phyloP scores from a whole-genome alignment of 441 rosid genomes.

The Iberis amara region DNA sequence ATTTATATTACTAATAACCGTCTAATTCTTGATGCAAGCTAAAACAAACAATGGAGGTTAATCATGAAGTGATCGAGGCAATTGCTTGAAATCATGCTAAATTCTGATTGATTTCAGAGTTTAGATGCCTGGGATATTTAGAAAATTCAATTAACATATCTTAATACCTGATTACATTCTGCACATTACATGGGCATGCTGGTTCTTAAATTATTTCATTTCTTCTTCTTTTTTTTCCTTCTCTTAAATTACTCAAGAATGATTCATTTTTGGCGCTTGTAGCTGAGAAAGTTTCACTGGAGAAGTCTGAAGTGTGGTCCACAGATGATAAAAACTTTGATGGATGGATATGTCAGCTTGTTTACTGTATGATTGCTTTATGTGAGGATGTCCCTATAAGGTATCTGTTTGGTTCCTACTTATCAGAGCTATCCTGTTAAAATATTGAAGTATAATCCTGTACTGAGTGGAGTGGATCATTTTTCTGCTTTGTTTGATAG shows the following conservation, averaged over 20 bases:
- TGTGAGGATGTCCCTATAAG: slow-evolving; percentile 78
- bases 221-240: no score
- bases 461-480: slow-evolving; percentile 2
- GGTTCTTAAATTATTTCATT: slow-evolving; percentile 10
- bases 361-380: slow-evolving; percentile 61
- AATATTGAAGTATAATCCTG: slow-evolving; percentile 10
- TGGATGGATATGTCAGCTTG: slow-evolving; percentile 88
- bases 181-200: slow-evolving; percentile 10
- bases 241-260: slow-evolving; percentile 18
- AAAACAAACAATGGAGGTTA: slow-evolving; percentile 12
- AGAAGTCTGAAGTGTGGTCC: slow-evolving; percentile 71
- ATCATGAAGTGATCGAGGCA: slow-evolving; percentile 14
- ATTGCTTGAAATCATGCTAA: slow-evolving; percentile 15
- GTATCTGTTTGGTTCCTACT: slow-evolving; percentile 34
- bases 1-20: slow-evolving; percentile 5
- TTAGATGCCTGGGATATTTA: slow-evolving; percentile 6
- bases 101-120: slow-evolving; percentile 3
- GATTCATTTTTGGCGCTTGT: slow-evolving; percentile 29
- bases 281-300: slow-evolving; percentile 61
- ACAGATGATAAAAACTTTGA: slow-evolving; percentile 74
- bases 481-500: slow-evolving; percentile 40
- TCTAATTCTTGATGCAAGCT: slow-evolving; percentile 13
- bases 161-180: slow-evolving; percentile 6
- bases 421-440: slow-evolving; percentile 9
- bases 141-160: slow-evolving; percentile 2